These are phyloP conservation scores for Pseudogymnoascus sp. DNA, from an alignment of 2,329 filamentous ascomycete genomes.

Conservation along the genomic window DNA sequence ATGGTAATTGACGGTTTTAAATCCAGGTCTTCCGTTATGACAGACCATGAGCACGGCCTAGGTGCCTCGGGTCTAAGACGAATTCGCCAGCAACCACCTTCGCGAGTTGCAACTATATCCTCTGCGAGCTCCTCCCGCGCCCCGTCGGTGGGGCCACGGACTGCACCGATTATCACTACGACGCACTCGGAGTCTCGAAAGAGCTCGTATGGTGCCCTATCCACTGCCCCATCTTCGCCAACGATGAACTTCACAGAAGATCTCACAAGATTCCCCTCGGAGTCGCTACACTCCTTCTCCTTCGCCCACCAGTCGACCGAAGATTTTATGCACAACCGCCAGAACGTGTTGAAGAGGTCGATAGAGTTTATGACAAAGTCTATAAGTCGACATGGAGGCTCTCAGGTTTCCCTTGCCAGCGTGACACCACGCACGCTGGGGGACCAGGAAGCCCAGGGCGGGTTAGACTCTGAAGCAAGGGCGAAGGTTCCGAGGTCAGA, in stretches of 20 bases:
- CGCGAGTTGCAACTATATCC: constrained; percentile 57
- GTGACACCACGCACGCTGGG: constrained; percentile 76
- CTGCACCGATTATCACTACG: constrained; percentile 46
- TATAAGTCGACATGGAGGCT: constrained; percentile 65
- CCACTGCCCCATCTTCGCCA: constrained; percentile 60
- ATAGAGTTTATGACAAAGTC: constrained; percentile 80
- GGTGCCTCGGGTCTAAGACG: constrained; percentile 81
- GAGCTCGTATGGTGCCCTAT: constrained; percentile 19
- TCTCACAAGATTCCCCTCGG: constrained; percentile 82
- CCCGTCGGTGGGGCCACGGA: constrained; percentile 51
- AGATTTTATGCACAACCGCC: constrained; percentile 81
- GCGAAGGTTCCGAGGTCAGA: constrained; percentile 70
- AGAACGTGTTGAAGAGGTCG: constrained; percentile 86
- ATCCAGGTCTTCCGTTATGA: constrained; percentile 68
- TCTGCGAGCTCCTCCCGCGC: constrained; percentile 55
- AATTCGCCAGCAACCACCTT: constrained; percentile 77
- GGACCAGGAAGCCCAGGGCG: constrained; percentile 78
- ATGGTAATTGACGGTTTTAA: constrained; percentile 4
- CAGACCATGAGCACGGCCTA: constrained; percentile 80
- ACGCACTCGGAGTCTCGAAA: constrained; percentile 28
- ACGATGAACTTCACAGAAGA: constrained; percentile 71
- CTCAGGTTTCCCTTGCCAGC: constrained; percentile 67
- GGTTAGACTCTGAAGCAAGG: constrained; percentile 79
- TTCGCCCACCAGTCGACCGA: constrained; percentile 86
- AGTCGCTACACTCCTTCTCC: constrained; percentile 96